phyloP scores from a whole-genome alignment of 257 asterid species.

The Plantago ovata region DNA sequence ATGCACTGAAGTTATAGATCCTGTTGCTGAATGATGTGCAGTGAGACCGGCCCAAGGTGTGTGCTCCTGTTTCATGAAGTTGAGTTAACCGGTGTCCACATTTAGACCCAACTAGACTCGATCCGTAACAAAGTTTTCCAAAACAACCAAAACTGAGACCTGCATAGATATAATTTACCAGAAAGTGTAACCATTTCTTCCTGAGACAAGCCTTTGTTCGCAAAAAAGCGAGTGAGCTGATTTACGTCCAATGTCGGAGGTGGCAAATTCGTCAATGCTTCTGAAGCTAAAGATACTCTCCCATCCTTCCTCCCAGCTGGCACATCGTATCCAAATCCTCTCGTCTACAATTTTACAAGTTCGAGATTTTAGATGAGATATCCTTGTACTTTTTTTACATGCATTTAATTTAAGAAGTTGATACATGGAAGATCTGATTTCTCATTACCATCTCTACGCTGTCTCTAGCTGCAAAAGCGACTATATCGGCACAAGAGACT shows the following conservation, averaged over 20 bases:
- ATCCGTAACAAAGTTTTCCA: no score
- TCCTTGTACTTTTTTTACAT: no score
- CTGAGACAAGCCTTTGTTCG: constrained; percentile 53
- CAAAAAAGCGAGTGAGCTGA: constrained; percentile 59
- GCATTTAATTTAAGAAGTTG: no score
- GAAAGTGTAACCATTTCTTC: constrained; percentile 91
- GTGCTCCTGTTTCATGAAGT: constrained; percentile 68
- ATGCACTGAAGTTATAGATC: constrained; percentile 52
- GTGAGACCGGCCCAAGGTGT: constrained; percentile 71
- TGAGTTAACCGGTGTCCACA: no score
- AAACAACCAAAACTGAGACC: no score
- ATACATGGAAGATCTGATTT: no score
- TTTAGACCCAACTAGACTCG: no score
- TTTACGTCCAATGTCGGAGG: constrained; percentile 36
- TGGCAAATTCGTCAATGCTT: constrained; percentile 53
- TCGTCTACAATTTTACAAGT: constrained; percentile 37
- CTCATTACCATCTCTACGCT: constrained; percentile 56
- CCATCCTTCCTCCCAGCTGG: constrained; percentile 84
- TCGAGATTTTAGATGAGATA: no score
- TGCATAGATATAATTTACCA: constrained; percentile 43
- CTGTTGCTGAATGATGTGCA: constrained; percentile 55
- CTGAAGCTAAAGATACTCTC: constrained; percentile 45
- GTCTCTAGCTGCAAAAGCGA: constrained; percentile 84
- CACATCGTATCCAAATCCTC: constrained; percentile 61
- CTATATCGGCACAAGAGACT: constrained; percentile 81